Conservation (phyloP, 2,329 filamentous ascomycete genomes). For the Aspergillus tubingensis region DNA sequence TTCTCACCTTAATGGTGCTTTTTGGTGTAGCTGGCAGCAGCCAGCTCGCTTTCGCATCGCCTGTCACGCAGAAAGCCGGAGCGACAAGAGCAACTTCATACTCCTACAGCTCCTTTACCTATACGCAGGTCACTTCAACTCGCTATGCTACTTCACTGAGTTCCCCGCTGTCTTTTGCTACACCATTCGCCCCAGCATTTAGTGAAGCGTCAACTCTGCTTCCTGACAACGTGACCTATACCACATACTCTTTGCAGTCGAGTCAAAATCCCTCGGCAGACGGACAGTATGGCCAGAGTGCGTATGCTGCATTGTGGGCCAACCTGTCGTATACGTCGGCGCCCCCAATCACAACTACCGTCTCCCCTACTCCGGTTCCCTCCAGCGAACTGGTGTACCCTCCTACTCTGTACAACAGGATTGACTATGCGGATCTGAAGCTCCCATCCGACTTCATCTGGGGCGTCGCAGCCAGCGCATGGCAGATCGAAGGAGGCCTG, state of each 20-base stretch:
- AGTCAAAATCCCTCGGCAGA: not conserved
- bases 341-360: constrained; percentile 54
- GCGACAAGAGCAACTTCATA: not conserved
- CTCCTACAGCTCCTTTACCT: constrained; percentile 7
- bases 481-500: constrained; percentile 49
- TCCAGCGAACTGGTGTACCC: constrained; percentile 58
- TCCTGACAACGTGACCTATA: constrained; percentile 3
- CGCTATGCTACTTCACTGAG: constrained; percentile 7
- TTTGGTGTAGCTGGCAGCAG: not conserved
- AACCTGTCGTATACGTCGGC: constrained; percentile 37
- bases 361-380: constrained; percentile 57
- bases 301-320: constrained; percentile 41
- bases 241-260: constrained; percentile 3
- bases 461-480: constrained; percentile 46
- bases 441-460: constrained; percentile 46
- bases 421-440: constrained; percentile 14
- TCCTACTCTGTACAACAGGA: constrained; percentile 54
- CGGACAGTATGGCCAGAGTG: constrained; percentile 39
- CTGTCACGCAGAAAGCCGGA: not conserved
- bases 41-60: not conserved
- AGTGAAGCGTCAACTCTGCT: constrained; percentile 5
- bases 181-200: constrained; percentile 2
- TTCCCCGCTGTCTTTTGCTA: constrained; percentile 3
- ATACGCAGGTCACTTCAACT: constrained; percentile 9
- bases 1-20: not conserved